Percentiles rank a stretch among this genome's conserved stretches.
Evolutionary conservation across 2,329 filamentous ascomycete species (phyloP).

Genomic region (Akanthomyces dipterigenus): DNA sequence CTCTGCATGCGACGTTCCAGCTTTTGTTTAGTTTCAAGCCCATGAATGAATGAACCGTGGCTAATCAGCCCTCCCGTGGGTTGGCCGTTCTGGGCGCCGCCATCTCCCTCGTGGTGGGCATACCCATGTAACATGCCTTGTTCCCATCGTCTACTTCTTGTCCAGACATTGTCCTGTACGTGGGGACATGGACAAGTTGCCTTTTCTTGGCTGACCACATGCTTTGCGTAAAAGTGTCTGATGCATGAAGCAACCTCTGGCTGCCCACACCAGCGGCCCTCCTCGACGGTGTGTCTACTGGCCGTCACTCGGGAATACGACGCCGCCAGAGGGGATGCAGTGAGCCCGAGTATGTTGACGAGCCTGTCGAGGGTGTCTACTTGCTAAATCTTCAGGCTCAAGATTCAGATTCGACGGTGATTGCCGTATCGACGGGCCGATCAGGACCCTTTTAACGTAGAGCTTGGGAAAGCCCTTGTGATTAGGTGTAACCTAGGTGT

Average conservation of each 20-base stretch:
- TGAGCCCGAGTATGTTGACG: not conserved
- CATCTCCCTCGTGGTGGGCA: not conserved
- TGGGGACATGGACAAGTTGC: not conserved
- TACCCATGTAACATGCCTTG: constrained; percentile 2
- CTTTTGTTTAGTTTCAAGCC: not conserved
- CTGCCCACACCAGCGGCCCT: not conserved
- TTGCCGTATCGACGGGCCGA: not conserved
- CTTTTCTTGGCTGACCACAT: not conserved
- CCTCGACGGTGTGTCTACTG: not conserved
- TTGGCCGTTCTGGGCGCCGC: not conserved
- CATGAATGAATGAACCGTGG: not conserved
- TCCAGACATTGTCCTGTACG: not conserved
- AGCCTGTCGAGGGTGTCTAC: not conserved
- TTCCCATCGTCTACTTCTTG: not conserved
- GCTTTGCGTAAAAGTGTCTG: not conserved
- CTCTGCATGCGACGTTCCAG: constrained; percentile 6
- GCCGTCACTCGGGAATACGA: not conserved
- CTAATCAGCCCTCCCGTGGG: not conserved
- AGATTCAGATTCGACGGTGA: not conserved
- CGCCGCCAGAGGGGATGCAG: not conserved
- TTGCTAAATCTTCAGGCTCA: not conserved
- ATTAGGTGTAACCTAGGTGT: not conserved
- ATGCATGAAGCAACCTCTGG: not conserved
- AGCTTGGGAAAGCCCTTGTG: not conserved
- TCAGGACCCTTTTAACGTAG: not conserved